A percentile compares a stretch with the other conserved stretches of the same genome.
Conservation (phyloP, 2,329 filamentous ascomycete species). For the Paraphaeosphaeria sporulosa region DNA sequence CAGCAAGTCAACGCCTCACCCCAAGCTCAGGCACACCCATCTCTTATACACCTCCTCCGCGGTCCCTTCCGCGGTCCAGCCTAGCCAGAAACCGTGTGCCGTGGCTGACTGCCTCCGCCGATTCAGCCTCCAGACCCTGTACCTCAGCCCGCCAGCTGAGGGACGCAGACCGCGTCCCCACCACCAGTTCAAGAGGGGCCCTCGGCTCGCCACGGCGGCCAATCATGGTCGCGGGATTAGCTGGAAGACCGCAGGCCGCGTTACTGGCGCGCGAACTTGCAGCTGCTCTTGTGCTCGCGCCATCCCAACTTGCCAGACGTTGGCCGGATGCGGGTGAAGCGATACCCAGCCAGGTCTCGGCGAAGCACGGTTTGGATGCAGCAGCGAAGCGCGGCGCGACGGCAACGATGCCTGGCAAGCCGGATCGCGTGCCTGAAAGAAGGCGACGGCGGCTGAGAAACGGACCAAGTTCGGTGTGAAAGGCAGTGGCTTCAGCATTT, state of each 20-base stretch:
- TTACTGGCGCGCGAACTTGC: background rate
- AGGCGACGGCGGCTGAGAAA: constrained; percentile 5
- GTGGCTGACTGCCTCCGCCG: constrained; percentile 8
- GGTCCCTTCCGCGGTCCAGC: background rate
- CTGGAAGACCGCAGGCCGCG: background rate
- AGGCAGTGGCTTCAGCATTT: background rate
- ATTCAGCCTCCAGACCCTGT: background rate
- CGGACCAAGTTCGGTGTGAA: background rate
- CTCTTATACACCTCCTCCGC: background rate
- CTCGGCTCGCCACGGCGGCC: constrained; percentile 9
- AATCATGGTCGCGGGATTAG: background rate
- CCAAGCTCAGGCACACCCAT: background rate
- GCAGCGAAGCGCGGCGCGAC: background rate
- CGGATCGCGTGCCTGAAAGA: constrained; percentile 5
- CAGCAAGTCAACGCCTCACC: background rate
- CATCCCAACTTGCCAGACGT: background rate
- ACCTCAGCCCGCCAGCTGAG: constrained; percentile 9
- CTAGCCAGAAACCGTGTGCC: background rate
- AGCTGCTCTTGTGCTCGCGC: too few relatives aligned
- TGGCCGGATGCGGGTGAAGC: background rate
- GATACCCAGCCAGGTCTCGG: background rate
- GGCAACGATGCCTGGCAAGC: background rate
- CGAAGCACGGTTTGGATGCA: background rate
- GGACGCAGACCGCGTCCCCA: background rate
- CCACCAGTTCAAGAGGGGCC: constrained; percentile 4